Evolutionary conservation across 75 land plant genomes (phyloP).

Genomic region (Chamaecyparis obtusa): DNA sequence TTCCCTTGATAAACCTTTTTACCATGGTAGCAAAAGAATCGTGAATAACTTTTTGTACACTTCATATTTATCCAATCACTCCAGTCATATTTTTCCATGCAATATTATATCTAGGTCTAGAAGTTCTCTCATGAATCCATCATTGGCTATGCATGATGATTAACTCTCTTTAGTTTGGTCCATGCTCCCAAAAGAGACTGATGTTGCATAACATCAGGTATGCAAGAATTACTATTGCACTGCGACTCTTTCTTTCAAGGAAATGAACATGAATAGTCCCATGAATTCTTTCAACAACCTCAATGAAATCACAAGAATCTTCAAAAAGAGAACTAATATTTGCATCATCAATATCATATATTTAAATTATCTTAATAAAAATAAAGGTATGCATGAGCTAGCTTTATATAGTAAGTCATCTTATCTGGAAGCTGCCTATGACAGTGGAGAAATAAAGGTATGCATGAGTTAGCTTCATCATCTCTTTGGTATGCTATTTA

Average conservation of each 20-base stretch:
- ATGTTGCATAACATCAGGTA: constrained; percentile 77
- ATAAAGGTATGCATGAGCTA: too few relatives aligned
- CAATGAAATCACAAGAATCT: constrained; percentile 69
- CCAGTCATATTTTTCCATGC: constrained; percentile 77
- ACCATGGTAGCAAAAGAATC: too few relatives aligned
- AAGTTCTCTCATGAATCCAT: constrained; percentile 78
- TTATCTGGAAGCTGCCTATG: too few relatives aligned
- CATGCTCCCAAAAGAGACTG: constrained; percentile 75
- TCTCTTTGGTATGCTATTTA: too few relatives aligned
- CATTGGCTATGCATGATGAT: constrained; percentile 89
- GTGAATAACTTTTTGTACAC: too few relatives aligned
- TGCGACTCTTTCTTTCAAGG: constrained; percentile 97
- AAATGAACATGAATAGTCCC: constrained; percentile 88
- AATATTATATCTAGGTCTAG: constrained; percentile 63
- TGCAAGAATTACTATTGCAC: constrained; percentile 86
- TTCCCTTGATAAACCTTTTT: too few relatives aligned
- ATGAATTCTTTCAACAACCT: constrained; percentile 47
- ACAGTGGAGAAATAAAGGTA: too few relatives aligned
- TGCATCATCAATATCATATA: constrained; percentile 72
- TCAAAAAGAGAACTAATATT: constrained; percentile 70
- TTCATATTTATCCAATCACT: too few relatives aligned
- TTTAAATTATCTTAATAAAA: too few relatives aligned
- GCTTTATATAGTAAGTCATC: too few relatives aligned
- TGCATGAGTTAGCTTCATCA: too few relatives aligned
- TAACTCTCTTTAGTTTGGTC: constrained; percentile 68